These are phyloP conservation scores for Dorcoceras hygrometricum DNA, from an alignment of 257 asterid genomes.

Conservation along the genomic window DNA sequence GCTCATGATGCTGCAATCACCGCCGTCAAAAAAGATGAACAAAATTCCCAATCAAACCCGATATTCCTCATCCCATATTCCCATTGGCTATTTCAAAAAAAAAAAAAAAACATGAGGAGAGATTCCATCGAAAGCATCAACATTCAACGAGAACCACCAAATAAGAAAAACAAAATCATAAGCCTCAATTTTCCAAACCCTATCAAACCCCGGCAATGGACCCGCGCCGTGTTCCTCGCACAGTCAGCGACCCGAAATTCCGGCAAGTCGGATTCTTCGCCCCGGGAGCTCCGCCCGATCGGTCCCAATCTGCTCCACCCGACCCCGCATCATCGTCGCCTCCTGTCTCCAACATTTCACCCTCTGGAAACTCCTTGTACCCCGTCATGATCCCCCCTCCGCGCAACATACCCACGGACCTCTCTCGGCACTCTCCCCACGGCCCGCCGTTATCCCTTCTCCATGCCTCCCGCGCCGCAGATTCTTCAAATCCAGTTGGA, in stretches of 20 bases:
- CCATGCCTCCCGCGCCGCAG: constrained; percentile 38
- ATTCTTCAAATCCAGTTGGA: constrained; percentile 54
- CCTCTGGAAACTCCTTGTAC: constrained; percentile 69
- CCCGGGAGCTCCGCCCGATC: constrained; percentile 60
- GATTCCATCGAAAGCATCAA: no score
- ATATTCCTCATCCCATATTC: no score
- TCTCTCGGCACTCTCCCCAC: constrained; percentile 44
- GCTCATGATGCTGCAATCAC: no score
- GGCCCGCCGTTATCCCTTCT: constrained; percentile 41
- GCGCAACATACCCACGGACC: constrained; percentile 50
- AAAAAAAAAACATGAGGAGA: no score
- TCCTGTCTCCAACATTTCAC: constrained; percentile 41
- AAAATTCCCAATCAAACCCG: no score
- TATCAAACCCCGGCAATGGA: constrained; percentile 46
- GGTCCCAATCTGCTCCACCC: constrained; percentile 60
- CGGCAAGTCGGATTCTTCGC: constrained; percentile 96
- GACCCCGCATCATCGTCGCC: constrained; percentile 48
- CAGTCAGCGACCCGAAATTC: constrained; percentile 86
- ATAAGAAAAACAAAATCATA: not conserved
- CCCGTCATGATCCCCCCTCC: constrained; percentile 95
- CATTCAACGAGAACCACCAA: not conserved
- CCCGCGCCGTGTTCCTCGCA: constrained; percentile 70
- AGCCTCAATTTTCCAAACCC: constrained; percentile 23
- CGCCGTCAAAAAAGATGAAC: no score
- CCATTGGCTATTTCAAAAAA: no score